Conservation (phyloP, 805 yeast species). For the Sugiyamaella qingdaonensis region DNA sequence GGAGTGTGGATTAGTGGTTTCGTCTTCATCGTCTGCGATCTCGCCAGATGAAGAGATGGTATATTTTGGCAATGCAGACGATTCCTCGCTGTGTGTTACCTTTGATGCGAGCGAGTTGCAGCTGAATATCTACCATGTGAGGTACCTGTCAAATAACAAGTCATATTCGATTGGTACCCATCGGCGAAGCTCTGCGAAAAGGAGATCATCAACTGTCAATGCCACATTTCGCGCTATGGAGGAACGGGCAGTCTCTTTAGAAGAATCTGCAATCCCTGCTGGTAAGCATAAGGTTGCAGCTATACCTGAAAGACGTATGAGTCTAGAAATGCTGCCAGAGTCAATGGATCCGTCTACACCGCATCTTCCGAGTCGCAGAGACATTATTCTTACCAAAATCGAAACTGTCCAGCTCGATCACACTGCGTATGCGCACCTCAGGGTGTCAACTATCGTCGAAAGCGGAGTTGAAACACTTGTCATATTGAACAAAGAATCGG, state of each 20-base stretch:
- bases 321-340: background rate
- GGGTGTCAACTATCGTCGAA: background rate
- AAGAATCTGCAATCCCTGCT: background rate
- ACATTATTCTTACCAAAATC: conserved; percentile 50
- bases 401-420: background rate
- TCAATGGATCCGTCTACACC: background rate
- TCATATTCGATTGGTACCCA: conserved; percentile 6
- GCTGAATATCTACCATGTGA: conserved; percentile 53
- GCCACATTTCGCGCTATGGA: background rate
- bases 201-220: background rate
- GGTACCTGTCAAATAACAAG: conserved; percentile 34
- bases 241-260: background rate
- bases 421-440: background rate
- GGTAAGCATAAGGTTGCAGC: background rate
- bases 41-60: conserved; percentile 54
- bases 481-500: conserved; percentile 42
- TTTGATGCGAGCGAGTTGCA: conserved; percentile 43
- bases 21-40: conserved; percentile 65
- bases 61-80: conserved; percentile 45
- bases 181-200: background rate
- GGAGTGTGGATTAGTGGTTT: conserved; percentile 66
- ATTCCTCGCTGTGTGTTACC: conserved; percentile 52
- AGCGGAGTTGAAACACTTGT: conserved; percentile 34
- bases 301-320: conserved; percentile 1
- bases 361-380: conserved; percentile 40